phyloP scores from a whole-genome alignment of 208 protist genomes.

The Acanthamoeba lenticulata region DNA sequence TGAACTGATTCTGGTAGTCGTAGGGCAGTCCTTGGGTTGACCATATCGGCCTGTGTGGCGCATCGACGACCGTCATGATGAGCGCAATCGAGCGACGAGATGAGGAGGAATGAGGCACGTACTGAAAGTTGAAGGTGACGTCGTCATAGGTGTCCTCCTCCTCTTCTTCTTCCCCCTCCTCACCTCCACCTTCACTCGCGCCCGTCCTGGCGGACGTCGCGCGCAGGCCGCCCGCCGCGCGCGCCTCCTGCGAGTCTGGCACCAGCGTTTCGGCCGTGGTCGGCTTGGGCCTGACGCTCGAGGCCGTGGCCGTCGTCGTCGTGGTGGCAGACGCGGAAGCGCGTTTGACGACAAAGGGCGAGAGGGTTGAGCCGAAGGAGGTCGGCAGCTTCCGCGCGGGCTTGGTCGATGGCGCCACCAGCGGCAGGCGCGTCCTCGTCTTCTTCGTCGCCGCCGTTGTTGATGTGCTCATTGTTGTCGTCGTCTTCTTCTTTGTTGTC shows the following conservation, averaged over 20 bases:
- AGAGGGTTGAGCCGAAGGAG: neutral
- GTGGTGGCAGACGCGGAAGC: neutral
- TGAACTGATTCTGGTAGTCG: conserved; percentile 59
- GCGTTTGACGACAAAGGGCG: neutral
- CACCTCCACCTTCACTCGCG: neutral
- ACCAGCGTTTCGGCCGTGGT: neutral
- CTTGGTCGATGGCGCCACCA: neutral
- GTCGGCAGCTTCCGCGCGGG: neutral
- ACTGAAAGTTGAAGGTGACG: conserved; percentile 42
- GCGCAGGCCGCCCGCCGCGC: no score
- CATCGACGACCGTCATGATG: neutral
- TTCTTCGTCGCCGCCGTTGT: neutral
- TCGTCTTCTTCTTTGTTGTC: neutral
- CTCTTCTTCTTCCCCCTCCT: neutral
- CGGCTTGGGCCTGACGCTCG: no score
- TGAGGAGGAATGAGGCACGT: neutral
- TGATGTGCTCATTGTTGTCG: neutral
- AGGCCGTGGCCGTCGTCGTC: neutral
- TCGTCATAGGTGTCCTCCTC: conserved; percentile 23
- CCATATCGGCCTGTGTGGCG: conserved; percentile 7
- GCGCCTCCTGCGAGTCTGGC: neutral
- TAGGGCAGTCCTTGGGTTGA: conserved; percentile 1
- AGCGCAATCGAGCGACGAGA: neutral
- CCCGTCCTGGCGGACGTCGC: neutral
- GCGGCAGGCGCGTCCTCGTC: neutral